phyloP scores from a whole-genome alignment of 768 basidiomycete species.

The Lentinula guzmanii region DNA sequence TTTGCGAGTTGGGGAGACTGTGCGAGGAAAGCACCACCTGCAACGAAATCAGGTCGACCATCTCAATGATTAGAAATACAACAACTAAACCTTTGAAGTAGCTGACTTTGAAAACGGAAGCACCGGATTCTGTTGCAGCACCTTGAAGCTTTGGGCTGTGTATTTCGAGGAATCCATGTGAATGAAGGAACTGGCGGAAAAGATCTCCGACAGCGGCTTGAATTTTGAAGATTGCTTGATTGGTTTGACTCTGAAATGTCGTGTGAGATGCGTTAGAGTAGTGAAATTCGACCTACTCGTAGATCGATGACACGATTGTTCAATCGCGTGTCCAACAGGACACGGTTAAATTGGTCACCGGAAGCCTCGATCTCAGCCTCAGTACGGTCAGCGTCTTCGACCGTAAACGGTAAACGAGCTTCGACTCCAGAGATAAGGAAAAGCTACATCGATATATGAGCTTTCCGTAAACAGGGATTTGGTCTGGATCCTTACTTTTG shows the following conservation, averaged over 20 bases:
- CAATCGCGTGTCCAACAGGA: conserved; percentile 88
- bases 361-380: conserved; percentile 62
- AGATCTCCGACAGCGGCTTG: conserved; percentile 85
- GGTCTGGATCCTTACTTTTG: conserved; percentile 46
- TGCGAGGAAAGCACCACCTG: conserved; percentile 87
- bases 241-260: conserved; percentile 71
- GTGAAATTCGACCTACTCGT: conserved; percentile 46
- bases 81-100: conserved; percentile 83
- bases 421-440: conserved; percentile 78
- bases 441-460: conserved; percentile 41
- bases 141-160: conserved; percentile 97
- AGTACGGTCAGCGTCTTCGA: conserved; percentile 88
- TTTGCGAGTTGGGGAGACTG: conserved; percentile 97
- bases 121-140: conserved; percentile 94
- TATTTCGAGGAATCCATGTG: conserved; percentile 83
- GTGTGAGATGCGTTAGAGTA: neutral
- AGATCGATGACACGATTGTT: conserved; percentile 94
- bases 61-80: neutral
- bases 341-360: conserved; percentile 65
- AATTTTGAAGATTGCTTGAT: conserved; percentile 91
- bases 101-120: conserved; percentile 94
- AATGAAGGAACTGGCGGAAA: conserved; percentile 78
- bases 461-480: conserved; percentile 1
- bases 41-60: neutral
- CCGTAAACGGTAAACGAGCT: conserved; percentile 78